Percentiles rank a stretch among this genome's conserved stretches.
These are phyloP conservation scores for Vachellia pachyceras DNA, from an alignment of 306 rosid species.

Conservation along the genomic window DNA sequence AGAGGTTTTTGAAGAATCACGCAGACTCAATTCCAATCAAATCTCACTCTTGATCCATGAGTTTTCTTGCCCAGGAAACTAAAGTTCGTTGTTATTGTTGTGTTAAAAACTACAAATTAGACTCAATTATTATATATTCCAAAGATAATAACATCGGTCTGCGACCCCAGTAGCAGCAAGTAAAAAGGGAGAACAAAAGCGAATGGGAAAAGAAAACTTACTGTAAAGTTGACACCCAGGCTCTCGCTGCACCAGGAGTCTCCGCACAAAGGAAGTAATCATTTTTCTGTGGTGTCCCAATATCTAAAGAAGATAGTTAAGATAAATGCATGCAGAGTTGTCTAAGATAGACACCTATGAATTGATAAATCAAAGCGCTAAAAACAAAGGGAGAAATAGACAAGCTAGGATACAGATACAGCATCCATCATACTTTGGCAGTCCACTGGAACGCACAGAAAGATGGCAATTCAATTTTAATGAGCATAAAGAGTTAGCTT, in stretches of 20 bases:
- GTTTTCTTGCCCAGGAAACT: neutral
- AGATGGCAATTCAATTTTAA: slow-evolving; percentile 33
- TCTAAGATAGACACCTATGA: slow-evolving; percentile 12
- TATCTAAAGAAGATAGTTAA: slow-evolving; percentile 65
- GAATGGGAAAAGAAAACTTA: slow-evolving; percentile 51
- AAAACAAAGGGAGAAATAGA: neutral
- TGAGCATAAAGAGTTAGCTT: no score
- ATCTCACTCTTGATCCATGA: neutral
- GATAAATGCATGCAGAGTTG: slow-evolving; percentile 9
- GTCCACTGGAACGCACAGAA: slow-evolving; percentile 64
- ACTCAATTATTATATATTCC: neutral
- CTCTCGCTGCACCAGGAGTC: slow-evolving; percentile 98
- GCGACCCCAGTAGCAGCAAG: slow-evolving; percentile 7
- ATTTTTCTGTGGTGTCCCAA: slow-evolving; percentile 95
- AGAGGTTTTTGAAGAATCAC: slow-evolving; percentile 4
- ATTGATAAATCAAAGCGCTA: neutral
- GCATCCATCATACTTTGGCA: slow-evolving; percentile 94
- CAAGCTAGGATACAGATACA: slow-evolving; percentile 86
- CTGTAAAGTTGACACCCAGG: slow-evolving; percentile 98
- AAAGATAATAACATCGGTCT: neutral
- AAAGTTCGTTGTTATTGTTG: neutral
- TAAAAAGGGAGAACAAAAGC: neutral
- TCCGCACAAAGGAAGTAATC: slow-evolving; percentile 98
- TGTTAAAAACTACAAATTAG: neutral
- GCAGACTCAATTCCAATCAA: neutral